Base-by-base conservation (phyloP, 306 rosid genomes). In the Pyrus bretschneideri region DNA sequence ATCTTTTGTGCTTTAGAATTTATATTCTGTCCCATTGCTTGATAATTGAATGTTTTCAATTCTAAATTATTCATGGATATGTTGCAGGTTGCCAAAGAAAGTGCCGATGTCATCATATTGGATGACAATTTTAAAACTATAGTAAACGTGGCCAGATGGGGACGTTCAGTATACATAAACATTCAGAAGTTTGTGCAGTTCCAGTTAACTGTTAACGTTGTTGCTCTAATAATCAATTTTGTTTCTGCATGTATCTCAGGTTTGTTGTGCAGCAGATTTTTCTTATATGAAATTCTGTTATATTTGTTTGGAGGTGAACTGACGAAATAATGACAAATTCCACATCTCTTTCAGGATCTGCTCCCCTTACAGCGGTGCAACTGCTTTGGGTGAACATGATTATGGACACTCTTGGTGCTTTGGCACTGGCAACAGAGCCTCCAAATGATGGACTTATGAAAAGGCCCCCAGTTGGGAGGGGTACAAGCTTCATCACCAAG, bases 331-430 rank as follows among this genome's bases (percentile, higher is more conserved):
- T 74, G 51, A 77, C 21, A 5, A 55, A 79, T 82, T 70, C 61
- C 61, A 19, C 59, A 5, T 76, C 27, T 42, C 76, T 81, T 85
- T 83, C 87, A 95, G 99, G 99, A 69, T 89, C 97, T 81, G 93
- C 97, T 77, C 99, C 99, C 49, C 91, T 95, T 75, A 95, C 99
- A 21, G 97, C 96, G 45, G 99, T 95, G 65, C 99, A 95, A 77
- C 69, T 95, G 85, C 97, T 95, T 59, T 95, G 99, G 99, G 99
- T 92, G 33, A 95, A 95, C 89, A 86, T 95, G 93, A 95, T 95
- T 70, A 95, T 95, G 99, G 99, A 95, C 89, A 92, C 99, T 58
- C 91, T 95, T 59, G 99, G 99, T 59, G 99, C 99, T 38, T 79
- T 95, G 82, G 99, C 99, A 59, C 85, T 95, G 71, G 99, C 99